These are phyloP conservation scores for Chlorella sp. DNA, from an alignment of 139 green algal species.

Conservation along the genomic window DNA sequence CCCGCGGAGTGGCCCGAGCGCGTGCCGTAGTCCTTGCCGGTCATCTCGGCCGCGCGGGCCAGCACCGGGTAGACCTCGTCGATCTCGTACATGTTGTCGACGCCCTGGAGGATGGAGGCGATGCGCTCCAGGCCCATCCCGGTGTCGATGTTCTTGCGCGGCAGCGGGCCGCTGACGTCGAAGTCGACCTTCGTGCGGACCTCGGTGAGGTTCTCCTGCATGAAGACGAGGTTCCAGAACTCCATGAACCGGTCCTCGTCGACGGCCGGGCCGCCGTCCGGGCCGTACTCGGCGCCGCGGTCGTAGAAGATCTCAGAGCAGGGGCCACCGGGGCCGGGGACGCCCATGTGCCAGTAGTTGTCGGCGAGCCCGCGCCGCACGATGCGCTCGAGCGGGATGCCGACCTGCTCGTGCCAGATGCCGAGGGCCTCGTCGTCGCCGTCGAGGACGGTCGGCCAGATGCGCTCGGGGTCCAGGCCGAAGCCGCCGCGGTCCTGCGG, in stretches of 20 bases:
- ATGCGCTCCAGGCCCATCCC: slow-evolving; percentile 92
- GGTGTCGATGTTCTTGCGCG: slow-evolving; percentile 93
- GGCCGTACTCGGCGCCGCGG: slow-evolving; percentile 74
- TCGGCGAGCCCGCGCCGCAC: slow-evolving; percentile 75
- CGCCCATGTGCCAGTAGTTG: slow-evolving; percentile 90
- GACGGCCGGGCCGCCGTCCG: slow-evolving; percentile 39
- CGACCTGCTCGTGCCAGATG: slow-evolving; percentile 76
- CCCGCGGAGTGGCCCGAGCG: too few relatives aligned
- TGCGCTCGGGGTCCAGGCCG: slow-evolving; percentile 51
- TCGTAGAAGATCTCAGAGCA: slow-evolving; percentile 97
- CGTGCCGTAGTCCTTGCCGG: slow-evolving; percentile 53
- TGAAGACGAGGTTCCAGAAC: slow-evolving; percentile 76
- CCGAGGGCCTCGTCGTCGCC: slow-evolving; percentile 77
- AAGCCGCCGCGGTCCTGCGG: too few relatives aligned
- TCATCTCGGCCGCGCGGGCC: slow-evolving; percentile 57
- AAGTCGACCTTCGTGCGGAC: slow-evolving; percentile 52
- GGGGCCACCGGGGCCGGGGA: slow-evolving; percentile 79
- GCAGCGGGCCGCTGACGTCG: slow-evolving; percentile 62
- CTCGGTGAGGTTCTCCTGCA: slow-evolving; percentile 77
- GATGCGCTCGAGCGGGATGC: slow-evolving; percentile 68
- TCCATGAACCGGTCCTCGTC: slow-evolving; percentile 52
- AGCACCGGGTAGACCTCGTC: slow-evolving; percentile 90
- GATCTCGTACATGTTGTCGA: slow-evolving; percentile 93
- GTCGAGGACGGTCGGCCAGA: slow-evolving; percentile 87
- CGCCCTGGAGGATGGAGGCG: slow-evolving; percentile 84